Evolutionary conservation across 1,139 yeast species (phyloP).

Genomic region (Yarrowia galli): DNA sequence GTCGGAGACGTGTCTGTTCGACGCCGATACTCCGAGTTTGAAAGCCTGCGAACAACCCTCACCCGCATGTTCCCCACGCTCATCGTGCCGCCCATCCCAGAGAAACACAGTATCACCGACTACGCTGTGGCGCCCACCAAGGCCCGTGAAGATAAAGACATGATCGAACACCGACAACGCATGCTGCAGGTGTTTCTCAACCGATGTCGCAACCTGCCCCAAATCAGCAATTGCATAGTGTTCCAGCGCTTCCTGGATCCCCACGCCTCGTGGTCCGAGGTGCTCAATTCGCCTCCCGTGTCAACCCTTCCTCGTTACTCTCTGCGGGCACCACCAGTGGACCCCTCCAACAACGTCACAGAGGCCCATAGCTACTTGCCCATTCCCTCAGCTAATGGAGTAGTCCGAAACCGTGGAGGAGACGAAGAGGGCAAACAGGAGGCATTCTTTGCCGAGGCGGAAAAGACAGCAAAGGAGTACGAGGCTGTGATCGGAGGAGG

Average conservation of each 20-base stretch:
- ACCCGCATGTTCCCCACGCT: constrained; percentile 79
- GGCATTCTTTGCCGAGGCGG: constrained; percentile 55
- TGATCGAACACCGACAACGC: constrained; percentile 73
- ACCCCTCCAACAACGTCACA: constrained; percentile 58
- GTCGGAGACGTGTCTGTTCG: constrained; percentile 67
- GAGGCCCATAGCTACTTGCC: constrained; percentile 71
- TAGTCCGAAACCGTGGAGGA: constrained; percentile 25
- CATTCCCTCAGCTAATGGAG: constrained; percentile 56
- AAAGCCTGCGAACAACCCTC: constrained; percentile 73
- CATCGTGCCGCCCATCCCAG: constrained; percentile 93
- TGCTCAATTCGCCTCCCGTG: constrained; percentile 63
- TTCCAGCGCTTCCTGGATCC: constrained; percentile 85
- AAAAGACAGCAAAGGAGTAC: constrained; percentile 61
- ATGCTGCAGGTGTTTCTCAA: constrained; percentile 79
- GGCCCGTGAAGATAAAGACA: constrained; percentile 61
- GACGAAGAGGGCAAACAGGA: constrained; percentile 47
- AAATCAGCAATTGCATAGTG: constrained; percentile 65
- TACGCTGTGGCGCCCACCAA: constrained; percentile 63
- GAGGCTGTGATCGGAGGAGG: constrained; percentile 62
- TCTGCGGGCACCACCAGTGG: constrained; percentile 61
- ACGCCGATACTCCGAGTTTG: constrained; percentile 92
- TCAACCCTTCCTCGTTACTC: constrained; percentile 62
- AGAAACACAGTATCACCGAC: constrained; percentile 72
- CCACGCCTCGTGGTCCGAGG: constrained; percentile 75
- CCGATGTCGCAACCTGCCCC: constrained; percentile 68